These are phyloP conservation scores for Blastomyces parvus DNA, from an alignment of 2,329 filamentous ascomycete genomes.

Conservation along the genomic window DNA sequence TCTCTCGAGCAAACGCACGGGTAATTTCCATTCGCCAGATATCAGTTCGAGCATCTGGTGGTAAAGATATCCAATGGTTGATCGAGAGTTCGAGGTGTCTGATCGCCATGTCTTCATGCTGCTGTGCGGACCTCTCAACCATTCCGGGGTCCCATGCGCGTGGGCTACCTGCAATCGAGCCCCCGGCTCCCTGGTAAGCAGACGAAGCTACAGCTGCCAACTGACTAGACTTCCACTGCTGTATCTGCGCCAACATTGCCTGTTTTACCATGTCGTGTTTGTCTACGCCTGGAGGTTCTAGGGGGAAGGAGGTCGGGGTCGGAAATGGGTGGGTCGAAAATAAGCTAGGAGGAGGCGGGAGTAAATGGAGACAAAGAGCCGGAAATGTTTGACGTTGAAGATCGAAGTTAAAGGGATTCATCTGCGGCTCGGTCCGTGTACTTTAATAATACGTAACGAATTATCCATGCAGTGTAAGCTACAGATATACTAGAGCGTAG, in stretches of 20 bases:
- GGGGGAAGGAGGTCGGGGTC: slow-evolving; percentile 69
- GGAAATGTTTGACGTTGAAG: slow-evolving; percentile 79
- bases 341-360: slow-evolving; percentile 70
- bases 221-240: slow-evolving; percentile 50
- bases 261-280: slow-evolving; percentile 63
- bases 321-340: slow-evolving; percentile 73
- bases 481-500: not conserved
- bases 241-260: slow-evolving; percentile 59
- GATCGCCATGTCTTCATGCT: slow-evolving; percentile 58
- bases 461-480: slow-evolving; percentile 12
- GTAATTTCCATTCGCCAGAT: slow-evolving; percentile 41
- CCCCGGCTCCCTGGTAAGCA: slow-evolving; percentile 11
- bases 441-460: slow-evolving; percentile 23
- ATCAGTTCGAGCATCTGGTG: slow-evolving; percentile 43
- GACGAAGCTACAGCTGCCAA: slow-evolving; percentile 17
- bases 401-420: slow-evolving; percentile 64
- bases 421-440: slow-evolving; percentile 33
- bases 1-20: slow-evolving; percentile 38
- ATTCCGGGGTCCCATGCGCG: slow-evolving; percentile 27
- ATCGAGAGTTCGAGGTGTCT: slow-evolving; percentile 71
- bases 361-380: slow-evolving; percentile 68
- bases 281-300: slow-evolving; percentile 61
- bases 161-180: slow-evolving; percentile 10
- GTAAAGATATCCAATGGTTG: slow-evolving; percentile 62
- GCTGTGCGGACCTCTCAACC: slow-evolving; percentile 42